Base-by-base conservation (phyloP, 2,329 filamentous ascomycete genomes). In the Sporothrix curviconia region DNA sequence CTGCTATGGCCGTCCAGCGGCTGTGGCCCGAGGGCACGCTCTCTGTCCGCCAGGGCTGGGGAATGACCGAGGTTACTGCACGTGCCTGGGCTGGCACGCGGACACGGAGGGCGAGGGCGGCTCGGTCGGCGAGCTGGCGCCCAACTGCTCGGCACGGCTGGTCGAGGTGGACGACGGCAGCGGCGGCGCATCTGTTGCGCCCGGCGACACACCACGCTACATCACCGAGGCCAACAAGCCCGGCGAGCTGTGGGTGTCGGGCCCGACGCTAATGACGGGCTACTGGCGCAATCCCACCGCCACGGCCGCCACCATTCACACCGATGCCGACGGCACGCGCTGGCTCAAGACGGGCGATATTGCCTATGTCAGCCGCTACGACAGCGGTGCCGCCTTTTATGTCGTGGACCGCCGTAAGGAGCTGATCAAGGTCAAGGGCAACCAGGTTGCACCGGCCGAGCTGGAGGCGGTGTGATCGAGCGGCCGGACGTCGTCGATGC, bases 1-100 rank as follows among this genome's bases (percentile, higher is more conserved):
- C 83, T 3, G 76, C 74, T 56, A 74, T 76, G 11, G 82, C 86
- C 62, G 78, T 83, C 9, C 78, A 86, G 67, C 77, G 73, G 8
- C 57, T 64, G 66, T 84, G 57, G 84, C 83, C 76, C 70, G 69
- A 2, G 55, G 61, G 66, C 3, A 64, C 67, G 1, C 56, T 78
- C 7, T 55, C 62, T 2, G 62, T 79, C 12, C 73, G 74, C 66
- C 89, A 92, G 70, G 90, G 89, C 4, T 95, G 89, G 87, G 90
- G 90, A 5, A 92, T 95, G 90, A 94, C 90, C 1, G 90, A 94
- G 68, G 73, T 80, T 3, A 94, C 89, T 92, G 89, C 69, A 83
- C 86, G 0, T 76, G 81, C 17, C 77, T 88, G 12, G 78, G 77
- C 7, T 91, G 84, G 79, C 77, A 87, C 61, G 80, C 84, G 0